Evolutionary conservation across 2,329 filamentous ascomycete species (phyloP), one percentile per base, ranked within the genome.

Genomic region (Atkinsonella hypoxylon): DNA sequence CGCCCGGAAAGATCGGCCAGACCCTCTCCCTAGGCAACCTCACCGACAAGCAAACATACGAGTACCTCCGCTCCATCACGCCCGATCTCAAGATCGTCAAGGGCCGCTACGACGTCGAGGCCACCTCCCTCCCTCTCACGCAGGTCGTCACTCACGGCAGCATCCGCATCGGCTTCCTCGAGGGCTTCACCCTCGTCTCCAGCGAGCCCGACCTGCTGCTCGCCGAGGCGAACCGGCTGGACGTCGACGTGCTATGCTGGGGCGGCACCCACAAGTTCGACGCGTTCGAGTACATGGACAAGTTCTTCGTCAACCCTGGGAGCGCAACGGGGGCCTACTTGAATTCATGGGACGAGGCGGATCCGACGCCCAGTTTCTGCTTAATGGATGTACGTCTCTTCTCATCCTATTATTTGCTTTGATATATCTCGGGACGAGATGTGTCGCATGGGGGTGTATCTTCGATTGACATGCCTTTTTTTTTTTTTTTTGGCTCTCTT

Each of bases 341-440:
- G 20, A 76, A 76, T 1, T 75, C 77, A 18, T 82, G 78, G 75
- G 70, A 70, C 18, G 77, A 77, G n/a, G 81, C 87, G 62, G 86
- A 91, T 50, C 86, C 85, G 22, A 83, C 83, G 51, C 91, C 91
- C 26, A 95, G 89, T 65, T 96, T 97, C 69, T 95, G 93, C 63
- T 71, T 97, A 67, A 96, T 97, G 91, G 91, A 97, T 78, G 90
- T 96, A 68, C 73, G 89, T 84, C 44, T 50, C 40, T 42, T 26
- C 26, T 26, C 26, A 8, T 26, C 8, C 26, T 26, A 26, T 7
- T 26, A 5, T 26, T 26, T 6, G 15, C 7, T 7, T 2, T 17
- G 42, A 4, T 44, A 12, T 47, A n/a, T 42, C 47, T 9, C n/a
- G 18, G 26, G 26, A 26, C 26, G 7, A 26, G 7, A 26, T 26